Base-by-base conservation (phyloP, 768 basidiomycete species). In the Russula sp. region DNA sequence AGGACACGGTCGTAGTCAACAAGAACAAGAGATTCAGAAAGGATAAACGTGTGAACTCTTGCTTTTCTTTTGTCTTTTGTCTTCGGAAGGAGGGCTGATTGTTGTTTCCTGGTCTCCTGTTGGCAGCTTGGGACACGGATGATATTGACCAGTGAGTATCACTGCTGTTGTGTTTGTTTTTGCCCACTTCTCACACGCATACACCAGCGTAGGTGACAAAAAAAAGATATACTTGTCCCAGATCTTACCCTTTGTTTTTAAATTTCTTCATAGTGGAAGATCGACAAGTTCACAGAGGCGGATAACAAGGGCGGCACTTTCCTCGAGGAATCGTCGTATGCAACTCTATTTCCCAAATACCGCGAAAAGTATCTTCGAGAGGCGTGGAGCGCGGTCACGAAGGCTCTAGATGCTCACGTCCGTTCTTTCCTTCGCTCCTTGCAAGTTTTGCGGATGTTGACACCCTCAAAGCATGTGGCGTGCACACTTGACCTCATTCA, bases 321-420 rank as follows among this genome's bases (percentile, higher is more conserved):
- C 77, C 81, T 86, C 2, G 96, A 98, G 75, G 97, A 99, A 79
- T 97, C 94, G 3, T 96, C 94, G 0, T 99, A 98, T 71, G 96
- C 96, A 11, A 96, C 97, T 1, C 83, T 99, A 11, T 99, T 99
- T 76, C 97, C 97, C 14, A 98, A 97, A 76, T 98, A 98, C 73
- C 85, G 97, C 69, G 97, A 99, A 83, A 94, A 90, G 72, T 98
- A 98, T 72, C 78, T 99, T 55, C 84, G 94, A 50, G 94, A 98
- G 75, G 88, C 90, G 56, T 99, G 97, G 97, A 87, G 89, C 68
- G 88, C 88, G 2, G 91, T 96, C 13, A 96, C 94, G 0, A 82
- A 83, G 63, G 84, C 91, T 13, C 75, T 99, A 54, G 94, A 98
- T 49, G 67, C 84, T 18, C 86, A 94, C 75, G 94, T 93, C 70